Evolutionary conservation across 371 early-diverging fungal species (phyloP).

Genomic region (Conidiobolus incongruus): DNA sequence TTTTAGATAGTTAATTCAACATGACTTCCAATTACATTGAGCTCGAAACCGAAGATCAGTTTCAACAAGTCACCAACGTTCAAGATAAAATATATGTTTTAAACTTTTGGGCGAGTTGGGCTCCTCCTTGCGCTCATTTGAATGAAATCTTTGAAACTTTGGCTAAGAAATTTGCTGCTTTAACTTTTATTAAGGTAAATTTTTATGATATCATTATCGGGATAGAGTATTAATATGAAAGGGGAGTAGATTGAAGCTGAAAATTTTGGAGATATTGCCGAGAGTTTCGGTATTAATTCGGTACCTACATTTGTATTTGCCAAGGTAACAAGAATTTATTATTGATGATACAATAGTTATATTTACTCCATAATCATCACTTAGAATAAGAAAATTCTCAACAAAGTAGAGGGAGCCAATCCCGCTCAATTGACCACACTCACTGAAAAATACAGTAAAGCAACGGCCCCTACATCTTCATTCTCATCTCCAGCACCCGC

Average conservation of each 20-base stretch:
- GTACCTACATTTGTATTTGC: conserved; percentile 79
- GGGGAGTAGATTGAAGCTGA: conserved; percentile 65
- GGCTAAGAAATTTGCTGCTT: conserved; percentile 40
- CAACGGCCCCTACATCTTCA: conserved; percentile 11
- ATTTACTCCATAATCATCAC: no score
- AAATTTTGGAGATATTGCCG: conserved; percentile 67
- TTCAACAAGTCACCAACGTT: no score
- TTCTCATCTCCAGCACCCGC: no score
- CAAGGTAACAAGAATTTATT: no score
- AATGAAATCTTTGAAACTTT: conserved; percentile 72
- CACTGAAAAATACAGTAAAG: conserved; percentile 46
- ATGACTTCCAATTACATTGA: no score
- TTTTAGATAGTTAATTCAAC: no score
- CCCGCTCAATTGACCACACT: conserved; percentile 47
- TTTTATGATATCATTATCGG: not conserved
- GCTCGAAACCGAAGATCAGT: no score
- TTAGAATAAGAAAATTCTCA: conserved; percentile 35
- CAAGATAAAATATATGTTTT: conserved; percentile 19
- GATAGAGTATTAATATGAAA: not conserved
- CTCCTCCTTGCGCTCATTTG: conserved; percentile 74
- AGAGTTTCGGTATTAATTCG: conserved; percentile 62
- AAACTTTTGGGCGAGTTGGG: conserved; percentile 85
- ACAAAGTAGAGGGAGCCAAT: conserved; percentile 74
- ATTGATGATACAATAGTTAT: no score
- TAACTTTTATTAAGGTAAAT: conserved; percentile 54